Percentiles rank a stretch among this genome's conserved stretches.
These are phyloP conservation scores for Cladophialophora exuberans DNA, from an alignment of 2,329 filamentous ascomycete genomes.

Conservation along the genomic window DNA sequence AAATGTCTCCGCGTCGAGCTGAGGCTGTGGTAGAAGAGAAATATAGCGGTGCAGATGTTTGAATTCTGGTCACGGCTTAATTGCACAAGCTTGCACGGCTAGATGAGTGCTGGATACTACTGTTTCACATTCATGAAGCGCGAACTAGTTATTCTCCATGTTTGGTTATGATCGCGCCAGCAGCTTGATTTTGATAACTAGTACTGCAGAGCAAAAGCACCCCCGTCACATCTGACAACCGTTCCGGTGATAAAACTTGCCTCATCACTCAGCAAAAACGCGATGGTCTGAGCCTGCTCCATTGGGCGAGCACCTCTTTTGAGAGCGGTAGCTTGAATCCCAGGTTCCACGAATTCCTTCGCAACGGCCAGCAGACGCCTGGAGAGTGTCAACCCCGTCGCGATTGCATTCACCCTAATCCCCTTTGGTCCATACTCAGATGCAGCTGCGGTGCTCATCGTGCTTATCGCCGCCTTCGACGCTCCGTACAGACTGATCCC, in stretches of 20 bases:
- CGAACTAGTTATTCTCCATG: neutral
- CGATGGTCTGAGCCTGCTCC: conserved; percentile 49
- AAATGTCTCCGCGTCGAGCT: neutral
- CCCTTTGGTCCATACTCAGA: conserved; percentile 37
- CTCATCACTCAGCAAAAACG: conserved; percentile 52
- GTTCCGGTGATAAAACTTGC: conserved; percentile 52
- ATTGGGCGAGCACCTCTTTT: conserved; percentile 39
- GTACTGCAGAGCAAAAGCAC: conserved; percentile 26
- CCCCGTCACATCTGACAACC: conserved; percentile 51
- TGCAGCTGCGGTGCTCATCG: conserved; percentile 46
- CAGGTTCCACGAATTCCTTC: conserved; percentile 20
- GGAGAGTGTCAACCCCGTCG: conserved; percentile 17
- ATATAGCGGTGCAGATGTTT: neutral
- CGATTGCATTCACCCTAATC: conserved; percentile 41
- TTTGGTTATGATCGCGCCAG: neutral
- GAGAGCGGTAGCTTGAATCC: conserved; percentile 32
- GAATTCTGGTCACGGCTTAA: neutral
- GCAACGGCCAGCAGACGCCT: conserved; percentile 11
- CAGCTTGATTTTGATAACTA: neutral
- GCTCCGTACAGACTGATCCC: conserved; percentile 47
- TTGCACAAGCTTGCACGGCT: too few relatives aligned
- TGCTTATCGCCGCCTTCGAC: conserved; percentile 48
- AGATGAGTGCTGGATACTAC: neutral
- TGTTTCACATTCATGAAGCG: neutral
- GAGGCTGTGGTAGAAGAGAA: neutral